phyloP scores from a whole-genome alignment of 1,139 yeast species.

The Martiniozyma asiatica region DNA sequence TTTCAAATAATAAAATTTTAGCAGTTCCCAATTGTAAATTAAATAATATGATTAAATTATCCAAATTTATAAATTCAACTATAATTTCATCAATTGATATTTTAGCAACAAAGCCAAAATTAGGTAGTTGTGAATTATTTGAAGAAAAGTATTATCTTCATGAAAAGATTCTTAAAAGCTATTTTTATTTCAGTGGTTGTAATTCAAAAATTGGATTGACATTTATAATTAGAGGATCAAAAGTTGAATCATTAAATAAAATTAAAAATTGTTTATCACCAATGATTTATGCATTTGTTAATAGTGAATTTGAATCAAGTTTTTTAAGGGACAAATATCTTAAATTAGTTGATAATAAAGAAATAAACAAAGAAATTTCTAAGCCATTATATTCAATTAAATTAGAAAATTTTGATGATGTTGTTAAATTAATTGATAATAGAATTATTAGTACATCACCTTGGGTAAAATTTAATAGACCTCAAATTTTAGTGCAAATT shows the following conservation, averaged over 20 bases:
- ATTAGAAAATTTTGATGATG: constrained; percentile 21
- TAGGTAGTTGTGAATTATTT: constrained; percentile 67
- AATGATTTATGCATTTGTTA: constrained; percentile 64
- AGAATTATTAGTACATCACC: constrained; percentile 40
- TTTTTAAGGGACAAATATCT: constrained; percentile 67
- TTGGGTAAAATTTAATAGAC: constrained; percentile 32
- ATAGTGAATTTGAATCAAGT: constrained; percentile 70
- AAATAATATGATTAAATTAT: constrained; percentile 67
- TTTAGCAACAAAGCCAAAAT: constrained; percentile 41
- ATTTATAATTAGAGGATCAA: constrained; percentile 67
- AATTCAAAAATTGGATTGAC: constrained; percentile 72
- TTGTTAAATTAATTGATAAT: constrained; percentile 27
- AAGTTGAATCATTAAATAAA: constrained; percentile 43
- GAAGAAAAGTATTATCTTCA: constrained; percentile 57
- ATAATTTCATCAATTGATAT: constrained; percentile 58
- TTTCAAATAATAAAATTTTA: constrained; percentile 65
- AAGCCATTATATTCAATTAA: constrained; percentile 12
- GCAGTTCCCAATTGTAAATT: constrained; percentile 75
- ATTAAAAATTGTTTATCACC: constrained; percentile 75
- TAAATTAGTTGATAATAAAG: constrained; percentile 16
- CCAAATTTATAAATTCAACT: constrained; percentile 76
- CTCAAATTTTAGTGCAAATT: constrained; percentile 30
- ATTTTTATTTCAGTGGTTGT: constrained; percentile 68
- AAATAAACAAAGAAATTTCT: constrained; percentile 3
- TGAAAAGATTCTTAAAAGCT: constrained; percentile 51